Evolutionary conservation across 352 stramenopile genomes (phyloP).

Genomic region (Globisporangium carolinianum): DNA sequence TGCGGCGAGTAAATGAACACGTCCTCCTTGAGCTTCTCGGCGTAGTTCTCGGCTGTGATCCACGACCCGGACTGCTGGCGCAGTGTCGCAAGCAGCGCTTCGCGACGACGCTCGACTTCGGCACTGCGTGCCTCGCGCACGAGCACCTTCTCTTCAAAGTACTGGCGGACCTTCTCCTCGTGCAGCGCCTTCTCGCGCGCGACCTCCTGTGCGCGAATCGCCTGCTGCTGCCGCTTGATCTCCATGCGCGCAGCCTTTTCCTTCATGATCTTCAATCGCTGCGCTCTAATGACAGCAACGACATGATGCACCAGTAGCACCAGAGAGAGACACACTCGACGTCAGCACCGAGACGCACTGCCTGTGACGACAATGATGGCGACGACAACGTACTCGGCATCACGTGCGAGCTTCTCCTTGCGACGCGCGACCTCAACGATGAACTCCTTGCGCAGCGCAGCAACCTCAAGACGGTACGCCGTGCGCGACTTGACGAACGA

Average conservation of each 20-base stretch:
- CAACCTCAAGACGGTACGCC: conserved; percentile 66
- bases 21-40: conserved; percentile 78
- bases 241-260: conserved; percentile 81
- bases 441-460: conserved; percentile 62
- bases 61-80: conserved; percentile 56
- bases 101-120: conserved; percentile 60
- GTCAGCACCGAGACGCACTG: no score
- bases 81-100: conserved; percentile 55
- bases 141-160: conserved; percentile 76
- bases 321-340: background rate
- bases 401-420: conserved; percentile 72
- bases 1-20: conserved; percentile 81
- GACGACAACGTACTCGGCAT: conserved; percentile 62
- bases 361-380: background rate
- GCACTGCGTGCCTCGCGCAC: conserved; percentile 54
- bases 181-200: conserved; percentile 72
- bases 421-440: conserved; percentile 62
- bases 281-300: conserved; percentile 25
- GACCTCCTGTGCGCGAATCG: conserved; percentile 74
- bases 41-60: conserved; percentile 67
- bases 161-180: conserved; percentile 68
- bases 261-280: conserved; percentile 82
- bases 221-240: conserved; percentile 84
- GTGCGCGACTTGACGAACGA: conserved; percentile 66
- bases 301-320: background rate